Evolutionary conservation across 352 stramenopile genomes (phyloP).

Genomic region (Thraustochytrium striatum): DNA sequence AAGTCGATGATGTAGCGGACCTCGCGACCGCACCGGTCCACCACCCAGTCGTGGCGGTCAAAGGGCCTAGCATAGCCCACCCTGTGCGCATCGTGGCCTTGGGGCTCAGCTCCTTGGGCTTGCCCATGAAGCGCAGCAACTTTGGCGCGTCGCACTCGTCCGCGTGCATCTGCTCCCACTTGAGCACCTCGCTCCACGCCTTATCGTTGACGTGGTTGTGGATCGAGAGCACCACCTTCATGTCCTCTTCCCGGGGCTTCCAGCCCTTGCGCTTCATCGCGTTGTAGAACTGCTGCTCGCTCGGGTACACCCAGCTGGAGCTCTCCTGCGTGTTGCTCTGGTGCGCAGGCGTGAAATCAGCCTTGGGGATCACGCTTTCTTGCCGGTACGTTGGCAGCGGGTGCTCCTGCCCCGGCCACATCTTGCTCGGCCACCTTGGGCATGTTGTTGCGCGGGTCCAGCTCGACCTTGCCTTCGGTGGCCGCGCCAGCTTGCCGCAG

Average conservation of each 20-base stretch:
- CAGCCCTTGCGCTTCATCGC: slow-evolving; percentile 94
- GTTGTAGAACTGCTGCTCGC: slow-evolving; percentile 95
- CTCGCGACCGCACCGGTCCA: slow-evolving; percentile 80
- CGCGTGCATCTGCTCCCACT: slow-evolving; percentile 74
- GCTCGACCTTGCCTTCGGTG: no score
- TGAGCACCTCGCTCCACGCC: slow-evolving; percentile 83
- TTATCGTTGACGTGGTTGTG: slow-evolving; percentile 96
- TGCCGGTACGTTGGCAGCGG: slow-evolving; percentile 13
- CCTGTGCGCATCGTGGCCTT: slow-evolving; percentile 76
- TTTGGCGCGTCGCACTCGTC: slow-evolving; percentile 62
- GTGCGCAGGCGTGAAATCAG: slow-evolving; percentile 31
- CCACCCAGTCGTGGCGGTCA: slow-evolving; percentile 96
- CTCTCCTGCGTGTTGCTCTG: slow-evolving; percentile 29
- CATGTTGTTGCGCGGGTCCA: slow-evolving; percentile 20
- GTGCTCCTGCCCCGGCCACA: slow-evolving; percentile 16
- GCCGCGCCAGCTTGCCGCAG: neutral
- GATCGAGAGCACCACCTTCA: slow-evolving; percentile 91
- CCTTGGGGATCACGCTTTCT: slow-evolving; percentile 39
- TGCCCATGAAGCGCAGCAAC: slow-evolving; percentile 88
- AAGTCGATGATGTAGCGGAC: slow-evolving; percentile 99
- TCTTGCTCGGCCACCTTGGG: slow-evolving; percentile 39
- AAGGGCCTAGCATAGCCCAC: slow-evolving; percentile 86
- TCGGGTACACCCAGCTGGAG: slow-evolving; percentile 87
- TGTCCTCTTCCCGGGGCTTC: slow-evolving; percentile 76
- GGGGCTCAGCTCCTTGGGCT: slow-evolving; percentile 86